A percentile compares a stretch with the other conserved stretches of the same genome.
Evolutionary conservation across 306 rosid species (phyloP).

Genomic region (Psophocarpus tetragonolobus): DNA sequence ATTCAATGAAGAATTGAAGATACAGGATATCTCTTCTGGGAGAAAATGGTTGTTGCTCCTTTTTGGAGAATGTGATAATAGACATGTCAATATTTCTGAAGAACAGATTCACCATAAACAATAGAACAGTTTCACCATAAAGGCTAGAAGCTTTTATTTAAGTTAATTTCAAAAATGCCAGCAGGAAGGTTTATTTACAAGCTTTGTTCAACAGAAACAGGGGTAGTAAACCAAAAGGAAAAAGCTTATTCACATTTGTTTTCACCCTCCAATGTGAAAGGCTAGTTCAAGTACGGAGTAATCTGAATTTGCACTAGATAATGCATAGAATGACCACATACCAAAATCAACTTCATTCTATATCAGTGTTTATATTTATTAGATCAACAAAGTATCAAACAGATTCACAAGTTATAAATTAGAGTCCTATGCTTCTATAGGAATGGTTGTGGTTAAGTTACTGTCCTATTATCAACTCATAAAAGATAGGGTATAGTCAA

Average conservation of each 20-base stretch:
- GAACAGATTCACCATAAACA: constrained; percentile 22
- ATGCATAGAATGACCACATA: neutral
- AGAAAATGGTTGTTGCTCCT: constrained; percentile 9
- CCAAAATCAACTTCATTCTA: neutral
- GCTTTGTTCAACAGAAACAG: neutral
- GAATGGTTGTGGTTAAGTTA: constrained; percentile 13
- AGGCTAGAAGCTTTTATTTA: constrained; percentile 1
- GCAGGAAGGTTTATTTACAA: neutral
- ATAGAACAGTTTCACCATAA: neutral
- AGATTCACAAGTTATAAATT: neutral
- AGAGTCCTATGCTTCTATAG: neutral
- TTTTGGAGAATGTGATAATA: constrained; percentile 12
- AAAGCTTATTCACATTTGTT: constrained; percentile 4
- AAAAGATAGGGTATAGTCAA: neutral
- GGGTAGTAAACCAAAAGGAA: constrained; percentile 28
- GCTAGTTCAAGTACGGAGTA: neutral
- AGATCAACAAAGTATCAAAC: constrained; percentile 8
- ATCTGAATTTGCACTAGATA: neutral
- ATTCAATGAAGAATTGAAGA: neutral
- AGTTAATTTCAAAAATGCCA: constrained; percentile 13
- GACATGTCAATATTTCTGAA: constrained; percentile 4
- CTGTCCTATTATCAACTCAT: neutral
- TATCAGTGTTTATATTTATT: neutral
- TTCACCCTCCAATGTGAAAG: constrained; percentile 24
- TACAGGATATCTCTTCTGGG: neutral